Conservation (phyloP, 31 red algal genomes). For the Odonthalia washingtoniensis region DNA sequence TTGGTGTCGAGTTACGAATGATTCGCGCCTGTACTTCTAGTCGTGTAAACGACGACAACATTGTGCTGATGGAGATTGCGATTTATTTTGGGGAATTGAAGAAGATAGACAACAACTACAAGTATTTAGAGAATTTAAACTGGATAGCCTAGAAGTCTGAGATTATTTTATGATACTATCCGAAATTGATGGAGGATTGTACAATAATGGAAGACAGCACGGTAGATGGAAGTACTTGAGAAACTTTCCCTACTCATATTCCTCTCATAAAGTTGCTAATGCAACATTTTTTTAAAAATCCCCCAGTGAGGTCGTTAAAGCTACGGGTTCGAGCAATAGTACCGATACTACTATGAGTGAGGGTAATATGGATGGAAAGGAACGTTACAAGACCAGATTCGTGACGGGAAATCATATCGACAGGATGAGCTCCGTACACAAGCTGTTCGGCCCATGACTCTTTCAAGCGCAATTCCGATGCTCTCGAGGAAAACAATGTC, state of each 20-base stretch:
- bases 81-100: conserved; percentile 17
- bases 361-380: neutral
- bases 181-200: conserved; percentile 13
- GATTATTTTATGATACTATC: neutral
- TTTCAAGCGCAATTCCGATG: conserved; percentile 56
- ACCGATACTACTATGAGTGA: neutral
- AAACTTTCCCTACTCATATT: neutral
- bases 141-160: conserved; percentile 27
- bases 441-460: conserved; percentile 42
- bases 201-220: neutral
- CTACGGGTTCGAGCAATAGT: neutral
- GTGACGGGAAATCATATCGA: conserved; percentile 12
- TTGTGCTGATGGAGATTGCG: conserved; percentile 39
- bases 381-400: neutral
- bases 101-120: conserved; percentile 42
- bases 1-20: neutral
- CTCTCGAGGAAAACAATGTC: conserved; percentile 40
- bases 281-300: neutral
- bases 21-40: neutral
- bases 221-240: neutral
- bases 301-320: neutral
- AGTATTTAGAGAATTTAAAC: conserved; percentile 22
- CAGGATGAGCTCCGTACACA: conserved; percentile 45
- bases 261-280: too few relatives aligned
- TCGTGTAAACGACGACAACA: conserved; percentile 22